Base-by-base conservation (phyloP, 179 eudicot genomes). In the Patellifolia procumbens region DNA sequence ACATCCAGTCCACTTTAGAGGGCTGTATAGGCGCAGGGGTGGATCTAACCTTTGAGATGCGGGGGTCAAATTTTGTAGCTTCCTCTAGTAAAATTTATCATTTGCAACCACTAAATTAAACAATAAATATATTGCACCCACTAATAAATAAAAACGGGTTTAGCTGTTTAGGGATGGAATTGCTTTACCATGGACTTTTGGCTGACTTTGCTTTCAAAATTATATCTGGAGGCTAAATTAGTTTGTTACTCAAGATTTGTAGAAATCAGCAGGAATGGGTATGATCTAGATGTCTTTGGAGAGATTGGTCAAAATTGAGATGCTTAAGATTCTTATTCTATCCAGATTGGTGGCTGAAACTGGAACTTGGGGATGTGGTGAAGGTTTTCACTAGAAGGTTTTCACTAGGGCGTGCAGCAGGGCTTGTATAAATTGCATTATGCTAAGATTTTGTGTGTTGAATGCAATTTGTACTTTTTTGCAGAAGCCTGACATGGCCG, bases 401-500 rank as follows among this genome's bases (percentile, higher is more conserved):
- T 51, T 31, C 22, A 42, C 70, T 31, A 9, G 58, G 73, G 4
- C 2, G 42, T 31, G 39, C 20, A 0, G 37, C n/a, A 22, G 19
- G 45, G 7, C 46, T 58, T 17, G 29, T 20, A 26, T 20, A 6
- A 17, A 12, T 68, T 68, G 72, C 3, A 24, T 2, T n/a, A 26
- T 51, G 26, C 37, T 52, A 26, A 72, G 55, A 69, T 58, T 56
- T 26, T 32, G 61, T 51, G 35, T 69, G 43, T 37, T 64, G 28
- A 76, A 51, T 43, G 42, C 26, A 32, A 37, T 32, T 48, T 24
- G 10, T 3, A 11, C 29, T 28, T 16, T 52, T 66, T 76, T 87
- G 81, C 93, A 95, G 98, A 95, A 95, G 85, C 99, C 99, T 79
- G 94, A 89, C 65, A 85, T 86, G 88, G 86, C 78, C 2, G 96